phyloP scores from a whole-genome alignment of 192 early-diverging fungal genomes.

The Backusella liffmaniae region DNA sequence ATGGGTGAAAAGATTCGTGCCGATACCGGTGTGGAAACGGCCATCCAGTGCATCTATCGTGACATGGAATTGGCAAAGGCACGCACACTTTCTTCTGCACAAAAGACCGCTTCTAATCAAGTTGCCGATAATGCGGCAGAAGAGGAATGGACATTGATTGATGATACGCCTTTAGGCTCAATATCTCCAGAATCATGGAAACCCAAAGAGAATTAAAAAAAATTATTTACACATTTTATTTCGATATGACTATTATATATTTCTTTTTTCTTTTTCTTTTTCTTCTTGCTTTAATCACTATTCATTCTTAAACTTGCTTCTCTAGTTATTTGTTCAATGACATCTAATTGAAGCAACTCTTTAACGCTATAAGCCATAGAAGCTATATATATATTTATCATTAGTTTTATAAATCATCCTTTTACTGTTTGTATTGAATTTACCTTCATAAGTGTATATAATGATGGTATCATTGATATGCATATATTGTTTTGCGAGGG shows the following conservation, averaged over 20 bases:
- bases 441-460: slow-evolving; percentile 86
- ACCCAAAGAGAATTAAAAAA: background rate
- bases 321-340: slow-evolving; percentile 34
- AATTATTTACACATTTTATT: background rate
- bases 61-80: slow-evolving; percentile 54
- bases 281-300: background rate
- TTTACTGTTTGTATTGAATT: background rate
- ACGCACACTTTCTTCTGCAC: slow-evolving; percentile 33
- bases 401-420: background rate
- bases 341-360: slow-evolving; percentile 31
- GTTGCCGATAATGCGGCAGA: slow-evolving; percentile 7
- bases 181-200: slow-evolving; percentile 16
- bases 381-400: slow-evolving; percentile 17
- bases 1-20: slow-evolving; percentile 55
- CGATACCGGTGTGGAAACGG: slow-evolving; percentile 60
- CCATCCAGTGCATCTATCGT: slow-evolving; percentile 61
- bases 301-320: slow-evolving; percentile 27
- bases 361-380: slow-evolving; percentile 35
- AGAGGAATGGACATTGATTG: slow-evolving; percentile 34
- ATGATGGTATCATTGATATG: slow-evolving; percentile 90
- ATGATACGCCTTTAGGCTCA: slow-evolving; percentile 11
- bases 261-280: too few relatives aligned
- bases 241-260: background rate
- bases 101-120: background rate
- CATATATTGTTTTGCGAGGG: slow-evolving; percentile 75